Evolutionary conservation across 2,329 filamentous ascomycete genomes (phyloP), one percentile per base, ranked within the genome.

Genomic region (Sporothrix globosa): DNA sequence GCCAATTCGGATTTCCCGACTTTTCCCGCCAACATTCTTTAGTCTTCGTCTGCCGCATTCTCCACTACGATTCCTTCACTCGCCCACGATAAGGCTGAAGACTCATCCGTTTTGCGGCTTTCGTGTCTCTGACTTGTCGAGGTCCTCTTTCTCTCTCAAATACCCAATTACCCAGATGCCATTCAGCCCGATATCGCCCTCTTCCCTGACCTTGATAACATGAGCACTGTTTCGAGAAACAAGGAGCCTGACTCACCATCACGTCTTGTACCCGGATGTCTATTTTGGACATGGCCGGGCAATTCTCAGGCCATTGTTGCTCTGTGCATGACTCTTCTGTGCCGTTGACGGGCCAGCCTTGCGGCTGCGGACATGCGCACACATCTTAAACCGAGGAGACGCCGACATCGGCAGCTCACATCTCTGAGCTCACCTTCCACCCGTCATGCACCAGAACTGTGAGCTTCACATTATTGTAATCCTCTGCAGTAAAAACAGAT

Each of bases 71-170:
- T 11, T 34, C 27, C n/a, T n/a, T 54, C 41, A 27, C 30, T 56
- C 63, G 24, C 54, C 63, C 30, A 14, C 48, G 48, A 67, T 53
- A 67, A 67, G 63, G 63, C 48, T 67, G 63, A 67, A 67, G 63
- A 53, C 48, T 67, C 63, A 52, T 44, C 46, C 60, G 30, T 4
- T 4, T 30, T 46, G n/a, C n/a, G 46, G 7, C 7, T 10, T 27
- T 65, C 39, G 11, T 46, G 13, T 46, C 39, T 14, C 58, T 63
- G 17, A 27, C 10, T 67, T 54, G 9, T 56, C 13, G 6, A 46
- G n/a, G 39, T 7, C 2, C 14, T 17, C n/a, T 11, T 6, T 54
- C 41, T 54, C 27, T 53, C n/a, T 30, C 17, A 3, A 14, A 19
- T 56, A 19, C 44, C 50, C 50, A 52, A 34, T 9, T 7, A 6